Base-by-base conservation (phyloP, 2,329 filamentous ascomycete genomes). In the Penicillium frequentans region DNA sequence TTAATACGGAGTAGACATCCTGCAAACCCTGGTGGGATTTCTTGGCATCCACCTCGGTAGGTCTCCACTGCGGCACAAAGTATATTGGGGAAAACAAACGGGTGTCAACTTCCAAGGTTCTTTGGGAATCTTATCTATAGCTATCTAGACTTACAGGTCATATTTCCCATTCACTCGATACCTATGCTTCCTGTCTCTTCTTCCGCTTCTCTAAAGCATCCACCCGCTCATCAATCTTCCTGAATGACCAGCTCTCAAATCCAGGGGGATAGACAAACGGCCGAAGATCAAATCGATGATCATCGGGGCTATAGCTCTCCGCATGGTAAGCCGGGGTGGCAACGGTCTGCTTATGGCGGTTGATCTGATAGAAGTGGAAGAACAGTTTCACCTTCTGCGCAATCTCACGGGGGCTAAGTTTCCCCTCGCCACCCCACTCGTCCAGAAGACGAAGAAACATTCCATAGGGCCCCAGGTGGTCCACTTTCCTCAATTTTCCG, bases 281-380 rank as follows among this genome's bases (percentile, higher is more conserved):
- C 27, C 56, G 49, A 3, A 58, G 56, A 49, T 58, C 56, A 24
- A 58, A 58, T 46, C 56, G 16, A 26, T 58, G 52, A 47, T 58
- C 56, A 33, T 58, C 56, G 3, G 56, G 56, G 29, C 52, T 55
- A 24, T 58, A 58, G 23, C 49, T 55, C 21, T 58, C 56, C 23
- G 56, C 56, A 21, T 58, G 56, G 21, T 55, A 58, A 6, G 56
- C 44, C 11, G 56, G 56, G 2, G 56, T 58, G 44, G 53, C 49
- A 29, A 58, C 56, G 10, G 56, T 58, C 27, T 55, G 52, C 53
- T 58, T 58, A 31, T 58, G 56, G 6, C 56, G 52, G 31, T 58
- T 58, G 37, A 58, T 58, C 37, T 55, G 56, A 46, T 58, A 58
- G 45, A 49, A 58, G 42, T 58, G 53, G 37, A 52, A 55, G 53